Evolutionary conservation across 163 green algal species (phyloP).

Genomic region (Prototheca stagnorum): DNA sequence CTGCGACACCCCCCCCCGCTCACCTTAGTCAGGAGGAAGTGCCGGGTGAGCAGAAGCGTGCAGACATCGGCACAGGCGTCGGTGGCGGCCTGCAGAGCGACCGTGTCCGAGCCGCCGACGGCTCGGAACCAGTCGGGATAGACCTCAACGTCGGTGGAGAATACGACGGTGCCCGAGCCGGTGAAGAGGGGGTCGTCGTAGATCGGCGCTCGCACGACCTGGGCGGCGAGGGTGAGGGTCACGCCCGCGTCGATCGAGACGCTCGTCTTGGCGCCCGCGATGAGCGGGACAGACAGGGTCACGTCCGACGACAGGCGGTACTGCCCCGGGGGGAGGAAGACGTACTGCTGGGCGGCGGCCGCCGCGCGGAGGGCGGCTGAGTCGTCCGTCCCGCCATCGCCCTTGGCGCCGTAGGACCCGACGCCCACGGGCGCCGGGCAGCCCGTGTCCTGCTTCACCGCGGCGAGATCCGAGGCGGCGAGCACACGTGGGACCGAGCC

Average conservation of each 20-base stretch:
- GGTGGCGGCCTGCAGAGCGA: background rate
- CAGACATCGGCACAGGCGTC: background rate
- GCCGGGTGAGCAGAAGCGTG: background rate
- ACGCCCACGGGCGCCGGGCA: background rate
- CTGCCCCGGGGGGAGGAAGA: constrained; percentile 2
- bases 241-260: background rate
- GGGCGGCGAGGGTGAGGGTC: constrained; percentile 1
- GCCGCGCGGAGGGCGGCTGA: constrained; percentile 1
- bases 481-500: no score
- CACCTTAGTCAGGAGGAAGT: background rate
- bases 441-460: background rate
- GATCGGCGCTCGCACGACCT: background rate
- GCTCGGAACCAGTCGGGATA: background rate
- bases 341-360: background rate
- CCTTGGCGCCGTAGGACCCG: background rate
- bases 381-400: background rate
- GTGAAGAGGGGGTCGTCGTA: constrained; percentile 2
- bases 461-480: background rate
- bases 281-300: constrained; percentile 1
- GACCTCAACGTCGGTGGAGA: background rate
- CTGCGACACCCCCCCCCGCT: background rate
- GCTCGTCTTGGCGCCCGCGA: background rate
- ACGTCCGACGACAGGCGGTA: constrained; percentile 1
- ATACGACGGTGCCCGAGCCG: background rate
- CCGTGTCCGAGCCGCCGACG: background rate